A percentile compares a stretch with the other conserved stretches of the same genome.
Evolutionary conservation across 2,329 filamentous ascomycete genomes (phyloP).

Genomic region (Fusarium sublunatum): DNA sequence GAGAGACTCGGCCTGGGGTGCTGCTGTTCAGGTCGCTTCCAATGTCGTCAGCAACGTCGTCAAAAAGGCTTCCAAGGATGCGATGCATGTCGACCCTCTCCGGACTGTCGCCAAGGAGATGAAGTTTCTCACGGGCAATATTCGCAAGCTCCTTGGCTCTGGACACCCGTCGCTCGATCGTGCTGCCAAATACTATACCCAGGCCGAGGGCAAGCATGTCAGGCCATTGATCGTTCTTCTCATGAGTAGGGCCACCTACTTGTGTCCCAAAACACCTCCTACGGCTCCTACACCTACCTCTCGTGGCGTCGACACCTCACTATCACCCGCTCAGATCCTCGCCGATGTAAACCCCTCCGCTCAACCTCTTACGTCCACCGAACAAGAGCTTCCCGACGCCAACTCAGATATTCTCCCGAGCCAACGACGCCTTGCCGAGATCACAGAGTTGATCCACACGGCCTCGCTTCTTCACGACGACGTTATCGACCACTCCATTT

Average conservation of each 20-base stretch:
- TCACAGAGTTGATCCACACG: conserved; percentile 97
- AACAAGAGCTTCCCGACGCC: conserved; percentile 52
- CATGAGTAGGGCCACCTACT: conserved; percentile 93
- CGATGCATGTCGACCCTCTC: conserved; percentile 86
- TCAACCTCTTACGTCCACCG: conserved; percentile 54
- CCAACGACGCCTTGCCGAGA: conserved; percentile 92
- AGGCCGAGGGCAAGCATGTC: conserved; percentile 96
- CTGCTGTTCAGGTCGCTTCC: conserved; percentile 76
- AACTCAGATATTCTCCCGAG: conserved; percentile 85
- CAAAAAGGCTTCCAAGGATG: conserved; percentile 69
- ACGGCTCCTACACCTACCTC: conserved; percentile 55
- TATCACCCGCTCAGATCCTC: conserved; percentile 70
- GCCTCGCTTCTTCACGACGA: conserved; percentile 97
- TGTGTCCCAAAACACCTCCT: conserved; percentile 70
- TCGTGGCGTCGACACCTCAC: conserved; percentile 62
- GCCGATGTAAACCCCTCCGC: conserved; percentile 83
- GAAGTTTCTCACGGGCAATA: conserved; percentile 94
- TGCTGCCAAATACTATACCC: conserved; percentile 97
- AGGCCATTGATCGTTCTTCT: conserved; percentile 93
- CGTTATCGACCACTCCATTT: conserved; percentile 92
- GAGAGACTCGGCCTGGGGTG: conserved; percentile 76
- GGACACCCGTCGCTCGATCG: conserved; percentile 95
- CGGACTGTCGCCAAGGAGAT: conserved; percentile 94
- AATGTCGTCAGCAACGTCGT: conserved; percentile 77
- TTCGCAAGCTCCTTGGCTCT: conserved; percentile 90